Base-by-base conservation (phyloP, 139 green algal species). In the Chlorella ohadii region DNA sequence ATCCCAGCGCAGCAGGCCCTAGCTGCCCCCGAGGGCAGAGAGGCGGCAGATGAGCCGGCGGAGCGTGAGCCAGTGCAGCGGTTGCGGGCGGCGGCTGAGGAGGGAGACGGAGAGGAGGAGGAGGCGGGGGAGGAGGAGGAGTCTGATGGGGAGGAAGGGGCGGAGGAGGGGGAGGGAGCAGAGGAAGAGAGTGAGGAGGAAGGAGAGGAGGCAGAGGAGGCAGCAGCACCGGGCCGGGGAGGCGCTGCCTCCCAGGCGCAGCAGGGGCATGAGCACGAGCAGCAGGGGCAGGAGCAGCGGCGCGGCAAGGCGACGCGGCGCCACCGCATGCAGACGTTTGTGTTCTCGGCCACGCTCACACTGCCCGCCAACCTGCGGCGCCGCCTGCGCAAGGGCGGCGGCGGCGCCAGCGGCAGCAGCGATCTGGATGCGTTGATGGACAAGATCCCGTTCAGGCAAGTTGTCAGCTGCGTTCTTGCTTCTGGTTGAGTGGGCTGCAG, bases 271-370 rank as follows among this genome's bases (percentile, higher is more conserved):
- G n/a, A n/a, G n/a, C n/a, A n/a, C 44, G 11, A 11, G 11, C 44
- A 11, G 44, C 12, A 20, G 51, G 36, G 67, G 33, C 66, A 65
- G 78, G 67, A 39, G 31, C 63, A 81, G 76, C 61, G 65, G 31
- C 11, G 64, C 19, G 9, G 75, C 34, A 56, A 66, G 67, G 68
- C 34, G 57, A 59, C 38, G 17, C 47, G 71, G 41, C 9, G 31
- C 27, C 67, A 56, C 31, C 61, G 63, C 19, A 65, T 97, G 88
- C 97, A 99, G 90, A 98, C 93, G 3, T 94, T 99, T 81, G 94
- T 99, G 39, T 99, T 99, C 84, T 97, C 92, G 17, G 97, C 97
- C 3, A 99, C 97, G 17, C 91, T 99, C 33, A 96, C 95, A 16
- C 92, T 99, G 90, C 97, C 97, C 19, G 72, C 83, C 44, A 82